phyloP scores from a whole-genome alignment of 2,329 filamentous ascomycete genomes.

The Stemphylium vesicarium region DNA sequence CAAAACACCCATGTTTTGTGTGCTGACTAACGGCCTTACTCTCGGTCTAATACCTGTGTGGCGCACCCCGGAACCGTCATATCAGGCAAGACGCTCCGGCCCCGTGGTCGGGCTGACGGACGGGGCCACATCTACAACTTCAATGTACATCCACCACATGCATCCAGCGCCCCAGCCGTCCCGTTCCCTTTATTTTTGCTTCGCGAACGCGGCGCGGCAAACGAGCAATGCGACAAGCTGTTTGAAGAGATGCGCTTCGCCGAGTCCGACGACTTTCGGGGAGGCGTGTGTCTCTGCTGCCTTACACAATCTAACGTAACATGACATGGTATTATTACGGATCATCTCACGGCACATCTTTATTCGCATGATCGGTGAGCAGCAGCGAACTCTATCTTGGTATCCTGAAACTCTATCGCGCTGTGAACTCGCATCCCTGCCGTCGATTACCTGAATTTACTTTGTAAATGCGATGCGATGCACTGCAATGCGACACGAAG shows the following conservation, averaged over 20 bases:
- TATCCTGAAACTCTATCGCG: neutral
- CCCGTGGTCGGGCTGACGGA: neutral
- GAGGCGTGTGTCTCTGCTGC: neutral
- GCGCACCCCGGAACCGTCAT: neutral
- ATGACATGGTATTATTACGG: neutral
- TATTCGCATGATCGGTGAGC: neutral
- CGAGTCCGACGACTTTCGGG: neutral
- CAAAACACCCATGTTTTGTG: constrained; percentile 6
- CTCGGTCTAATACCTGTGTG: neutral
- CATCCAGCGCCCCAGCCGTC: constrained; percentile 1
- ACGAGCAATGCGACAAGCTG: too few species aligned
- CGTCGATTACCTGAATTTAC: too few species aligned
- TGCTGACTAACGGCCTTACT: neutral
- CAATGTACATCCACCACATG: neutral
- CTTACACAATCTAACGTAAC: neutral
- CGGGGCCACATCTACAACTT: neutral
- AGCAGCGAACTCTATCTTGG: neutral
- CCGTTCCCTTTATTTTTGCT: neutral
- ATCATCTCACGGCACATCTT: neutral
- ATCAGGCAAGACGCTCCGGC: neutral
- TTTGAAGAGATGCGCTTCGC: neutral
- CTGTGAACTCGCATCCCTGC: too few species aligned
- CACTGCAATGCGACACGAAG: too few species aligned
- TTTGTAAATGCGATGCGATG: too few species aligned
- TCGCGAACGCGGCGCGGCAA: too few species aligned